Percentiles rank a stretch among this genome's conserved stretches.
These are phyloP conservation scores for Angomonas ambiguus DNA, from an alignment of 208 protist genomes.

Conservation along the genomic window DNA sequence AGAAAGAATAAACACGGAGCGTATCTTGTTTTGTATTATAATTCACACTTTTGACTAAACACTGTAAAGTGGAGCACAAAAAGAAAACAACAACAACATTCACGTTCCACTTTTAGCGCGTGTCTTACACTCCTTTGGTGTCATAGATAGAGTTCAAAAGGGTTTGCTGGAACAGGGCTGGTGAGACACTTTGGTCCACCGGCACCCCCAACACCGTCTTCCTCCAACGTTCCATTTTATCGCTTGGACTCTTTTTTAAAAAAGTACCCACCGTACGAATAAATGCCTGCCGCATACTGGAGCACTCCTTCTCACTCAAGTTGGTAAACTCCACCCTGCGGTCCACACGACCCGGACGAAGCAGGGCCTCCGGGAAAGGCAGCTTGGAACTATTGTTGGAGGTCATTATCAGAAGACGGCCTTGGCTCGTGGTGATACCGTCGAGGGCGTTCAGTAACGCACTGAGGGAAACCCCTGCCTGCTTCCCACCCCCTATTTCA, in stretches of 20 bases:
- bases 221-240: too few species aligned
- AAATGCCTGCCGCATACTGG: neutral
- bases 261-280: too few species aligned
- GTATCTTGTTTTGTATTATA: neutral
- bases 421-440: conserved; percentile 90
- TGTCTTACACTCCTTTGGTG: neutral
- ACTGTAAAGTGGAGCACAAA: too few species aligned
- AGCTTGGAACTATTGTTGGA: conserved; percentile 89
- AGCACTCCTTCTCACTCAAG: conserved; percentile 17
- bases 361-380: conserved; percentile 80
- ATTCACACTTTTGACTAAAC: too few species aligned
- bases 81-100: conserved; percentile 3
- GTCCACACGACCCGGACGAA: conserved; percentile 94
- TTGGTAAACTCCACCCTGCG: conserved; percentile 46
- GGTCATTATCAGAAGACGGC: conserved; percentile 93
- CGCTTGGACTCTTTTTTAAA: too few species aligned
- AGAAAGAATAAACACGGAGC: neutral
- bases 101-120: neutral
- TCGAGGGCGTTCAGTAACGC: conserved; percentile 95
- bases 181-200: too few species aligned
- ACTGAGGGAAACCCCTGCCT: conserved; percentile 83
- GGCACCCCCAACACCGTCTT: too few species aligned
- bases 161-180: conserved; percentile 40
- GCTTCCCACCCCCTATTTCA: conserved; percentile 21
- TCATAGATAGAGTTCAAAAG: conserved; percentile 35